These are phyloP conservation scores for Diaporthe batatas DNA, from an alignment of 2,329 filamentous ascomycete genomes.

Conservation along the genomic window DNA sequence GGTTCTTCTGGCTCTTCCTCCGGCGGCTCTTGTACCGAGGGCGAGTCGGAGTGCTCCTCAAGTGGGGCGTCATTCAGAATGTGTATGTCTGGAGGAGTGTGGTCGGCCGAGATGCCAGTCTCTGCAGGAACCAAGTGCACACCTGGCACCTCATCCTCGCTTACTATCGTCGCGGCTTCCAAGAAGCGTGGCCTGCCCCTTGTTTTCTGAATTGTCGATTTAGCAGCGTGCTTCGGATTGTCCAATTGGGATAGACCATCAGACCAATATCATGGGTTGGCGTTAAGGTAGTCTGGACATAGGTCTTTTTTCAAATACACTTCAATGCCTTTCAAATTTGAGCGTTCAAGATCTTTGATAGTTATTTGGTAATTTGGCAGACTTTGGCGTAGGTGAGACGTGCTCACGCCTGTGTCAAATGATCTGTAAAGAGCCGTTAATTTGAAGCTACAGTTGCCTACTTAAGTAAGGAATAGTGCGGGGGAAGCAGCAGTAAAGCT, in stretches of 20 bases:
- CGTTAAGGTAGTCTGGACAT: slow-evolving; percentile 17
- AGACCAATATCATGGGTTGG: slow-evolving; percentile 9
- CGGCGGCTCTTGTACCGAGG: slow-evolving; percentile 38
- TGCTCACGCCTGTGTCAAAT: too few species aligned
- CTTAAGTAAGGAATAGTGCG: too few species aligned
- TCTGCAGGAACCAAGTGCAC: slow-evolving; percentile 47
- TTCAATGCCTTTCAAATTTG: background rate
- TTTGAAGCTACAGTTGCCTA: too few species aligned
- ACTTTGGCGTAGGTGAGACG: too few species aligned
- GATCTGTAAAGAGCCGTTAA: too few species aligned
- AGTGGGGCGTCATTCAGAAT: slow-evolving; percentile 34
- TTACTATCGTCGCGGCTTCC: slow-evolving; percentile 42
- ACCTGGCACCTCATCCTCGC: slow-evolving; percentile 45
- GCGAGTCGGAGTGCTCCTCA: slow-evolving; percentile 36
- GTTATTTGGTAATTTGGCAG: background rate
- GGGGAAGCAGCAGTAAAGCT: too few species aligned
- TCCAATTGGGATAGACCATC: background rate
- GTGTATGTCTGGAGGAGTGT: slow-evolving; percentile 38
- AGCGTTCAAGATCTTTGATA: background rate
- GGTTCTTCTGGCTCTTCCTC: slow-evolving; percentile 25
- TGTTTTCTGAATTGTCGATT: background rate
- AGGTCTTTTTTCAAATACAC: slow-evolving; percentile 34
- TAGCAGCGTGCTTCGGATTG: background rate
- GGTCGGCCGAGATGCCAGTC: slow-evolving; percentile 52
- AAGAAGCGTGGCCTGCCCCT: slow-evolving; percentile 34